Evolutionary conservation across 164 flowering plant genomes (phyloP).

Genomic region (Paratinospora sagittata): DNA sequence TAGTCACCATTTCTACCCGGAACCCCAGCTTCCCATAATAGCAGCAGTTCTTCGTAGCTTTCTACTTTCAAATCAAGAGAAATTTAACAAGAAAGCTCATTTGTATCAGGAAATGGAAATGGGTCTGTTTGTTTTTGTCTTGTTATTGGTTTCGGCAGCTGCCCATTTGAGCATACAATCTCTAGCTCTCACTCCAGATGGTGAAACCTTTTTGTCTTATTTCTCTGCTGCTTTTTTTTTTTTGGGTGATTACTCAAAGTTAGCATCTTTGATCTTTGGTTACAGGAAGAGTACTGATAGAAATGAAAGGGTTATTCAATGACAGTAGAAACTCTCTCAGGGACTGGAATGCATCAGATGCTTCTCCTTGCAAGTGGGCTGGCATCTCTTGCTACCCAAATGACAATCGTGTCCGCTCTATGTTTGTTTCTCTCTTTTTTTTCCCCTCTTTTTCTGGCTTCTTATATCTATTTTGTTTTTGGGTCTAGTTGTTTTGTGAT

Average conservation of each 20-base stretch:
- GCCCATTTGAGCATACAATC: conserved; percentile 32
- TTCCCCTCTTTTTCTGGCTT: not conserved
- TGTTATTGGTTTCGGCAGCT: conserved; percentile 17
- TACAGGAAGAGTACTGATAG: conserved; percentile 66
- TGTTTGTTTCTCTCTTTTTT: conserved; percentile 36
- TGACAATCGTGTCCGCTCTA: conserved; percentile 59
- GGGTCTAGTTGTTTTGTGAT: not conserved
- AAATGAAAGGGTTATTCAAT: conserved; percentile 58
- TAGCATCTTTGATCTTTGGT: conserved; percentile 7
- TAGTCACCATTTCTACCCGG: conserved; percentile 5
- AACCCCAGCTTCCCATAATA: no score
- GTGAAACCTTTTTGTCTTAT: conserved; percentile 25
- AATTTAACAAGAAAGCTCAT: not conserved
- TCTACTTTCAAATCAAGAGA: not conserved
- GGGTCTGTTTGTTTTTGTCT: conserved; percentile 22
- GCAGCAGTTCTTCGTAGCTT: not conserved
- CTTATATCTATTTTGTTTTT: conserved; percentile 3
- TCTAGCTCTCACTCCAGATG: conserved; percentile 65
- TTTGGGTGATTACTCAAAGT: not conserved
- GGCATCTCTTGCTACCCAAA: conserved; percentile 63
- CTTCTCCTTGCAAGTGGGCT: conserved; percentile 77
- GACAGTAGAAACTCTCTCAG: conserved; percentile 50
- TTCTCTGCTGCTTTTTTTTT: not conserved
- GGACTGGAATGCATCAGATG: conserved; percentile 71
- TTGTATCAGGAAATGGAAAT: conserved; percentile 11